Evolutionary conservation across 2,329 filamentous ascomycete species (phyloP).

Genomic region (Trichoderma sp.): DNA sequence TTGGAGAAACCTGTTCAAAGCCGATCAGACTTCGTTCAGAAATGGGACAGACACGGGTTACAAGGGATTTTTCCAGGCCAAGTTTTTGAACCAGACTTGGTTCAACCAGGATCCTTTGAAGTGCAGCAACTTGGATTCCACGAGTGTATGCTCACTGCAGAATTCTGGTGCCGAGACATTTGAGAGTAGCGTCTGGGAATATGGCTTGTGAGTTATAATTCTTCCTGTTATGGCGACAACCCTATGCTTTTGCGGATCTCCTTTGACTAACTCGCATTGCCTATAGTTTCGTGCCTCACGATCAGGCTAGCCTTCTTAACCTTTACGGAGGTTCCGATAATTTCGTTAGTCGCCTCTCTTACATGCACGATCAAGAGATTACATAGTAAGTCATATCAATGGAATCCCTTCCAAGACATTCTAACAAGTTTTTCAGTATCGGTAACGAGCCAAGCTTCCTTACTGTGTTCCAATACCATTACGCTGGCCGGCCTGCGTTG

Average conservation of each 20-base stretch:
- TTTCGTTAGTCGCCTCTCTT: slow-evolving; percentile 63
- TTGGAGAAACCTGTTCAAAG: slow-evolving; percentile 68
- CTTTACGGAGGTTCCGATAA: slow-evolving; percentile 60
- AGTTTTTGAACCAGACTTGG: slow-evolving; percentile 68
- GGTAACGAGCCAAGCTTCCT: slow-evolving; percentile 65
- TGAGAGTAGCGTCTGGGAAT: slow-evolving; percentile 72
- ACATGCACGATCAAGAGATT: slow-evolving; percentile 64
- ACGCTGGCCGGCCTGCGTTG: slow-evolving; percentile 62
- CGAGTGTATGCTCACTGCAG: slow-evolving; percentile 61
- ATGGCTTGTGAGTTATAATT: slow-evolving; percentile 58
- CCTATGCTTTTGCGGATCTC: neutral
- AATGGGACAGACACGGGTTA: slow-evolving; percentile 65
- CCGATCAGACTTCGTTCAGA: slow-evolving; percentile 56
- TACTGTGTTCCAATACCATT: slow-evolving; percentile 69
- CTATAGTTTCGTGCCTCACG: slow-evolving; percentile 54
- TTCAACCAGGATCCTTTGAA: slow-evolving; percentile 67
- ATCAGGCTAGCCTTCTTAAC: slow-evolving; percentile 54
- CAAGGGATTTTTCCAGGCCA: slow-evolving; percentile 69
- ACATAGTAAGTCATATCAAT: neutral
- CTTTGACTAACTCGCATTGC: neutral
- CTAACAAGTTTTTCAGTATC: slow-evolving; percentile 53
- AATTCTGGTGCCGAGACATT: slow-evolving; percentile 68
- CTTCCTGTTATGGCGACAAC: neutral
- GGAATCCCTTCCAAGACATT: neutral
- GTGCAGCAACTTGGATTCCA: slow-evolving; percentile 57